Conservation (phyloP, 495 filamentous ascomycete genomes). For the Hapsidospora chrysogenum region DNA sequence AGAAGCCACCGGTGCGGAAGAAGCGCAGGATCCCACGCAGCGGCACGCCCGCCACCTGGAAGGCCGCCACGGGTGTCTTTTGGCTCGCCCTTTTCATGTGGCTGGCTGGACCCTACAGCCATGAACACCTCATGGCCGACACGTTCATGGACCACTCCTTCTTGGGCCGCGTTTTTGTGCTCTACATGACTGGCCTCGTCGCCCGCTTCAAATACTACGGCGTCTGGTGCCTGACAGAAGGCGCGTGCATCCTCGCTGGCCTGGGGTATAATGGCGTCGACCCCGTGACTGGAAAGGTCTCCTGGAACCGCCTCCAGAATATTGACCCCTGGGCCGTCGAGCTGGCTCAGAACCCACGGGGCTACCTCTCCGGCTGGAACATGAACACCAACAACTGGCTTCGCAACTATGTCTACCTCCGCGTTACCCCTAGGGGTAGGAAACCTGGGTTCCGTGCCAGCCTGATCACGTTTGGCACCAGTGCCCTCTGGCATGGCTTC, state of each 20-base stretch:
- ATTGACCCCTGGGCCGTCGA: slow-evolving; percentile 72
- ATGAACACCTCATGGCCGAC: slow-evolving; percentile 40
- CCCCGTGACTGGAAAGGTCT: slow-evolving; percentile 58
- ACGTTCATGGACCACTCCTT: slow-evolving; percentile 50
- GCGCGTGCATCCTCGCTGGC: slow-evolving; percentile 84
- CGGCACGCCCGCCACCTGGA: slow-evolving; percentile 67
- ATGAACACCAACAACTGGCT: slow-evolving; percentile 98
- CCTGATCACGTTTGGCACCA: slow-evolving; percentile 84
- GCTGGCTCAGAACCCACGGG: slow-evolving; percentile 75
- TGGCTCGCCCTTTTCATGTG: slow-evolving; percentile 76
- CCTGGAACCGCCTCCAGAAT: slow-evolving; percentile 81
- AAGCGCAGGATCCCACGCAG: slow-evolving; percentile 92
- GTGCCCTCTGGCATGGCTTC: slow-evolving; percentile 96
- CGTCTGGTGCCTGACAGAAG: slow-evolving; percentile 85
- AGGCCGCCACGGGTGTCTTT: slow-evolving; percentile 47
- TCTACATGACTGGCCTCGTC: slow-evolving; percentile 71
- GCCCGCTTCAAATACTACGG: slow-evolving; percentile 87
- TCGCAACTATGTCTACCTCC: slow-evolving; percentile 86
- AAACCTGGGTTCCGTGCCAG: slow-evolving; percentile 94
- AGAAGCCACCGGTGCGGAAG: slow-evolving; percentile 69
- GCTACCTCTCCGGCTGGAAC: slow-evolving; percentile 85
- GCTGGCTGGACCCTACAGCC: slow-evolving; percentile 48
- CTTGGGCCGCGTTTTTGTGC: slow-evolving; percentile 49
- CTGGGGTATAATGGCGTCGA: slow-evolving; percentile 92
- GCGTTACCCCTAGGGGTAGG: slow-evolving; percentile 87